phyloP scores from a whole-genome alignment of 345 rosid species.

The Triadica sebifera region DNA sequence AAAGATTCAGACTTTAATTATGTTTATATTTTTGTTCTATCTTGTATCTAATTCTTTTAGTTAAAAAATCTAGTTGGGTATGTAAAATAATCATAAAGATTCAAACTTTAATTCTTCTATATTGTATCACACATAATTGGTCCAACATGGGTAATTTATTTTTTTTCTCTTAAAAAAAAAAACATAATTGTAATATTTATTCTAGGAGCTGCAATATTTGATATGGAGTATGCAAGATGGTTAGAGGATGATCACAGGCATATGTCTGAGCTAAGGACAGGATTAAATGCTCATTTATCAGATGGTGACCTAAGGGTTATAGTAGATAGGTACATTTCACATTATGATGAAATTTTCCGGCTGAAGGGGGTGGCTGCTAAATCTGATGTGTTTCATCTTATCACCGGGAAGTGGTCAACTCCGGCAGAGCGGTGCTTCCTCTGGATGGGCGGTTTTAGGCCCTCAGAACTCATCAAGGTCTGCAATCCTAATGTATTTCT shows the following conservation, averaged over 20 bases:
- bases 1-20: neutral
- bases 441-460: constrained; percentile 97
- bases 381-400: constrained; percentile 82
- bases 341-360: constrained; percentile 82
- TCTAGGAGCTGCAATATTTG: constrained; percentile 83
- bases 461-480: constrained; percentile 95
- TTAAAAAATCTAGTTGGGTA: no score
- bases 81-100: no score
- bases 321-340: constrained; percentile 75
- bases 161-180: neutral
- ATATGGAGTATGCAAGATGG: constrained; percentile 95
- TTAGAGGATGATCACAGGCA: constrained; percentile 79
- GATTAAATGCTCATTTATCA: constrained; percentile 65
- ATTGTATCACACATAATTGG: neutral
- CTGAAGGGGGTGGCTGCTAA: constrained; percentile 65
- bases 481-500: neutral
- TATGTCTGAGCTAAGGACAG: constrained; percentile 79
- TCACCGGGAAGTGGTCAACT: constrained; percentile 83
- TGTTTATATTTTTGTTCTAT: no score
- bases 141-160: neutral
- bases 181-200: neutral
- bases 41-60: neutral
- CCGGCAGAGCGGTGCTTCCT: constrained; percentile 95
- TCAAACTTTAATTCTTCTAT: no score
- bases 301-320: constrained; percentile 70